These are phyloP conservation scores for Cladosporium austrohemisphaericum DNA, from an alignment of 2,329 filamentous ascomycete species.

Conservation along the genomic window DNA sequence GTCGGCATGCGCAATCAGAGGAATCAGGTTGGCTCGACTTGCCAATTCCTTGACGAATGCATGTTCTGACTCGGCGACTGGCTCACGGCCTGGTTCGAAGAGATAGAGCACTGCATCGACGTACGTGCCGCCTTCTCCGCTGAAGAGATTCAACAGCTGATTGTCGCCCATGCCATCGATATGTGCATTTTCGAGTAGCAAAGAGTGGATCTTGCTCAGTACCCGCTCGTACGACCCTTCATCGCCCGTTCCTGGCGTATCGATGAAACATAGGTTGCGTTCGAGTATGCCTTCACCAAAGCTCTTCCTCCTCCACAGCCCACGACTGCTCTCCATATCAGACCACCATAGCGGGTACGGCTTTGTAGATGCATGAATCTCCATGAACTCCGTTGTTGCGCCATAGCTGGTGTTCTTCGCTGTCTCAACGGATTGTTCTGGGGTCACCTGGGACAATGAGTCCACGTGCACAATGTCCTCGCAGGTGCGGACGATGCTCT, in stretches of 20 bases:
- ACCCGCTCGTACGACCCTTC: constrained; percentile 58
- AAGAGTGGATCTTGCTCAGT: constrained; percentile 5
- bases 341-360: constrained; percentile 88
- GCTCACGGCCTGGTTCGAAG: constrained; percentile 56
- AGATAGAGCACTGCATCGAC: constrained; percentile 86
- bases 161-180: constrained; percentile 62
- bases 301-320: constrained; percentile 63
- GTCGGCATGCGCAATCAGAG: constrained; percentile 75
- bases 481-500: constrained; percentile 79
- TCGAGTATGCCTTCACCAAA: constrained; percentile 75
- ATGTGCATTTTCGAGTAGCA: constrained; percentile 38
- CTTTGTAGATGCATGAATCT: constrained; percentile 45
- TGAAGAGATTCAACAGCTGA: constrained; percentile 73
- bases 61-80: constrained; percentile 13
- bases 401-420: constrained; percentile 14
- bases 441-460: constrained; percentile 42
- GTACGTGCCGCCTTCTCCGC: constrained; percentile 75
- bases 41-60: constrained; percentile 47
- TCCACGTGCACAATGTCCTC: constrained; percentile 95
- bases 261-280: constrained; percentile 89
- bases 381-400: constrained; percentile 29
- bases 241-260: constrained; percentile 65
- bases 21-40: constrained; percentile 76
- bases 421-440: constrained; percentile 22
- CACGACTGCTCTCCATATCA: constrained; percentile 64